Evolutionary conservation across 148 eudicot genomes (phyloP).

Genomic region (Rhododendron mucronatum): DNA sequence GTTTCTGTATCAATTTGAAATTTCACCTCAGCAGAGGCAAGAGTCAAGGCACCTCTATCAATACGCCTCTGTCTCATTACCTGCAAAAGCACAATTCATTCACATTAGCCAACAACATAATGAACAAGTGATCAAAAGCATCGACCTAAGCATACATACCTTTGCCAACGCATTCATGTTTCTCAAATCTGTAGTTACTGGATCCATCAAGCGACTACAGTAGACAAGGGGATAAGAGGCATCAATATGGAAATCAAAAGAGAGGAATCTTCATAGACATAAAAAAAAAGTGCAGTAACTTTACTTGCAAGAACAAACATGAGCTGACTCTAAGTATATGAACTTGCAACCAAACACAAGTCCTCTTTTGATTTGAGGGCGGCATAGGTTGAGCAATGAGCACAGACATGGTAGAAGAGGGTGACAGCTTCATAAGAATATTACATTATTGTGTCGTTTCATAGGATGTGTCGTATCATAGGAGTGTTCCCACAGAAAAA

Average conservation of each 20-base stretch:
- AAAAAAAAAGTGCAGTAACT: neutral
- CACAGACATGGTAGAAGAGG: neutral
- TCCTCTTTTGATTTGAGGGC: neutral
- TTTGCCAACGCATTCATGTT: slow-evolving; percentile 90
- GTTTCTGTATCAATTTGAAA: slow-evolving; percentile 98
- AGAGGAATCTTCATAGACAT: neutral
- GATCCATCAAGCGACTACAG: slow-evolving; percentile 88
- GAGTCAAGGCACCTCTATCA: slow-evolving; percentile 94
- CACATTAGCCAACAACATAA: neutral
- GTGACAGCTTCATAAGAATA: neutral
- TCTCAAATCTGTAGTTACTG: slow-evolving; percentile 78
- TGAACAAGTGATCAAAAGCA: neutral
- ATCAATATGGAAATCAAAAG: slow-evolving; percentile 3
- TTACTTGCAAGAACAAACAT: neutral
- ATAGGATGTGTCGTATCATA: neutral
- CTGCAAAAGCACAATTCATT: slow-evolving; percentile 26
- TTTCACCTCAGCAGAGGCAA: slow-evolving; percentile 98
- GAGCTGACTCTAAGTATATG: neutral
- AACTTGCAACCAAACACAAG: neutral
- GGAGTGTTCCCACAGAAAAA: neutral
- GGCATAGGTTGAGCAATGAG: neutral
- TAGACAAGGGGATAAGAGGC: slow-evolving; percentile 7
- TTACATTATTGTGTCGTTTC: neutral
- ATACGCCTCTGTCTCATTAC: slow-evolving; percentile 94
- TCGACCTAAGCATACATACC: slow-evolving; percentile 36